Conservation (phyloP, 768 basidiomycete species). For the Boletus insuetus region DNA sequence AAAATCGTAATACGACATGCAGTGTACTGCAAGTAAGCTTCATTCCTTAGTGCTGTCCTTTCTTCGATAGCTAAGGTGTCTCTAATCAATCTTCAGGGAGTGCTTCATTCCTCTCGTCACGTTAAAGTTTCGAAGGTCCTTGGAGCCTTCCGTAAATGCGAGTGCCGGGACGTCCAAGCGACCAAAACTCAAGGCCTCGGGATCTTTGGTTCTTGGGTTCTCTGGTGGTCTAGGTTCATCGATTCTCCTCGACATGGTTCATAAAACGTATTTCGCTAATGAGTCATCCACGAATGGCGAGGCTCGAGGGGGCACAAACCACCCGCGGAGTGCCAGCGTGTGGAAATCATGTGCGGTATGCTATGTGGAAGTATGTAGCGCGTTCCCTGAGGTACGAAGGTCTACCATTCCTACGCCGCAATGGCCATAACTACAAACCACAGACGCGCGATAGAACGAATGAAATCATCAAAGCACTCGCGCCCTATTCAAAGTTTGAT, state of each 20-base stretch:
- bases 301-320: constrained; percentile 54
- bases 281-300: constrained; percentile 27
- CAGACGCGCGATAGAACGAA: constrained; percentile 57
- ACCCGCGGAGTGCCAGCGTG: constrained; percentile 59
- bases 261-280: constrained; percentile 51
- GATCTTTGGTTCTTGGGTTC: constrained; percentile 64
- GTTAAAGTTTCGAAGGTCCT: constrained; percentile 58
- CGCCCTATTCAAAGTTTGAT: constrained; percentile 48
- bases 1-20: constrained; percentile 76
- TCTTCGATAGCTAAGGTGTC: neutral
- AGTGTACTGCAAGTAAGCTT: constrained; percentile 77
- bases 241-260: constrained; percentile 65
- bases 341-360: constrained; percentile 64
- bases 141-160: constrained; percentile 64
- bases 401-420: neutral
- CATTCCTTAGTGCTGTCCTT: constrained; percentile 3
- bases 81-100: constrained; percentile 35
- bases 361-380: constrained; percentile 67
- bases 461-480: constrained; percentile 46
- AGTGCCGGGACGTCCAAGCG: constrained; percentile 54
- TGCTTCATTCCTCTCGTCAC: constrained; percentile 67
- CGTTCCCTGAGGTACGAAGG: constrained; percentile 55
- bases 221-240: constrained; percentile 82
- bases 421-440: constrained; percentile 8
- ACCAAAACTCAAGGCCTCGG: constrained; percentile 61